Evolutionary conservation across 2,329 filamentous ascomycete genomes (phyloP), one percentile per base, ranked within the genome.

Genomic region (Dothistroma pini): DNA sequence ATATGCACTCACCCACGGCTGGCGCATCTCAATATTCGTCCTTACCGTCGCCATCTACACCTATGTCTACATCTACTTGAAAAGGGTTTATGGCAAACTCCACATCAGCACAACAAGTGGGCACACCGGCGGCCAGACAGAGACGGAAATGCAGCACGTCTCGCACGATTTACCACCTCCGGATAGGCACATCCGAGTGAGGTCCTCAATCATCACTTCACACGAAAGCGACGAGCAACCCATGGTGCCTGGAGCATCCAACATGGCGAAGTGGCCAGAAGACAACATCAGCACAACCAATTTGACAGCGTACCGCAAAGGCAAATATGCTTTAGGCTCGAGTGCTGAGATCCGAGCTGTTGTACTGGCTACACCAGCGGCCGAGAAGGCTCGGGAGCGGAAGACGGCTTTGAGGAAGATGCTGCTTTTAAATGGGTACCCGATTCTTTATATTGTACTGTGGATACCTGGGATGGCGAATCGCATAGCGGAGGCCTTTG

Each of bases 1-100:
- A 29, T 81, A 81, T 60, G 74, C 69, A 1, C 70, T 81, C 54
- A 77, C 76, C 0, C 79, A 81, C 59, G 78, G 75, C 47, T 80
- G 78, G 79, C 75, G 79, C 6, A 74, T 80, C 54, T 70, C 73
- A 16, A 77, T 80, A 44, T 78, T 81, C 55, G 62, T 76, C 41
- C 66, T 68, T 8, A 78, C 76, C 0, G 71, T 80, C 19, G 67
- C 61, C 38, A 77, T 79, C 21, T 81, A 81, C 59, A 68, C 73
- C 1, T 79, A 77, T 57, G 74, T 81, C 21, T 79, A 77, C 66
- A 63, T 74, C 49, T 75, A 74, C 59, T 69, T 78, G 32, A 67
- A 62, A 51, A 53, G 58, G 25, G 62, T 61, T 22, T 69, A 66
- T 52, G 51, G 51, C 51, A 21, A 53, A 29, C 29, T 53, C 4